phyloP scores from a whole-genome alignment of 208 protist species.

The Crithidia sp. region DNA sequence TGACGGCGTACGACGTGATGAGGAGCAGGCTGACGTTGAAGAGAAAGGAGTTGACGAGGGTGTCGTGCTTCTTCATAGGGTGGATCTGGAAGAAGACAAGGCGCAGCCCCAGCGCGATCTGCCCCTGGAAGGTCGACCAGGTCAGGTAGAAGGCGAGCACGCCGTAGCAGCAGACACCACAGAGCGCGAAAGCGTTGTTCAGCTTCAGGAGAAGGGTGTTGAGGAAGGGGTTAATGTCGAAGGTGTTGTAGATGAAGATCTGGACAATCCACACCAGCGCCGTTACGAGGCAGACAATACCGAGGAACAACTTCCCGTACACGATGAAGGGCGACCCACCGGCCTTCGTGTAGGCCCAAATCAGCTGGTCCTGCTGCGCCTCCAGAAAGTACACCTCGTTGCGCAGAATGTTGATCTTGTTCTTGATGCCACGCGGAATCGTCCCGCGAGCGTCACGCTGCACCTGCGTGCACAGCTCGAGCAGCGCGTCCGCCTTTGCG shows the following conservation, averaged over 20 bases:
- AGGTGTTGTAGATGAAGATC: slow-evolving; percentile 88
- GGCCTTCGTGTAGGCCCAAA: slow-evolving; percentile 77
- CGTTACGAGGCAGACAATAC: slow-evolving; percentile 62
- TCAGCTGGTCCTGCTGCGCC: slow-evolving; percentile 80
- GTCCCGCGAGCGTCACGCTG: slow-evolving; percentile 40
- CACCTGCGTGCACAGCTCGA: slow-evolving; percentile 66
- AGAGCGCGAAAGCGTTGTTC: slow-evolving; percentile 85
- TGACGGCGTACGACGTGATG: slow-evolving; percentile 87
- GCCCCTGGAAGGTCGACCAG: slow-evolving; percentile 91
- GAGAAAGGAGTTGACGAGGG: slow-evolving; percentile 94
- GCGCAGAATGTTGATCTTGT: slow-evolving; percentile 75
- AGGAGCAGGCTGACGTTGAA: slow-evolving; percentile 95
- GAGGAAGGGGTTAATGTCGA: slow-evolving; percentile 66
- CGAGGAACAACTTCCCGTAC: slow-evolving; percentile 54
- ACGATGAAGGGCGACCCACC: slow-evolving; percentile 71
- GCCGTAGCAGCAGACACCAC: slow-evolving; percentile 90
- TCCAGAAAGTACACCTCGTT: slow-evolving; percentile 91
- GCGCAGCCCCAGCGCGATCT: slow-evolving; percentile 89
- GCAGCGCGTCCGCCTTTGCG: slow-evolving; percentile 75
- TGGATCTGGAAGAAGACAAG: slow-evolving; percentile 88
- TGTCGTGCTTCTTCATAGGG: slow-evolving; percentile 90
- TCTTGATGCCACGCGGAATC: slow-evolving; percentile 47
- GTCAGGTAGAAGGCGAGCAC: slow-evolving; percentile 94
- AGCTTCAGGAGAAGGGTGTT: slow-evolving; percentile 81
- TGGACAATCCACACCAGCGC: slow-evolving; percentile 89